Evolutionary conservation across 2,329 filamentous ascomycete species (phyloP), one percentile per base, ranked within the genome.

Genomic region (Teratosphaeria destructans): DNA sequence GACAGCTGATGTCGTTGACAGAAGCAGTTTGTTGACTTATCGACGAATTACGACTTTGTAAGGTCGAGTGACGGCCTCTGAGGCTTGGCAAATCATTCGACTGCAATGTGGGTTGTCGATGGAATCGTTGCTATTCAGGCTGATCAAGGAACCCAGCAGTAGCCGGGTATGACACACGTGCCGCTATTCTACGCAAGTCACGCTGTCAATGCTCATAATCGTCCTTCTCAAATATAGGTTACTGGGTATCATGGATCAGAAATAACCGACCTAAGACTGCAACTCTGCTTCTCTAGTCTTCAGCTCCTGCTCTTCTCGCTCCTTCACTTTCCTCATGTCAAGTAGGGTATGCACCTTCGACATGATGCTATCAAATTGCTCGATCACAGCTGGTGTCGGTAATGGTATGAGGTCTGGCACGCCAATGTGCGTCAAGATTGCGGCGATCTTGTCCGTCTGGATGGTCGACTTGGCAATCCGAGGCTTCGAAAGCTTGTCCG

Each of bases 401-500:
- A 94, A 88, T 32, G 83, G 80, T 37, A 93, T 81, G 53, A 88
- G 79, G 7, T 82, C 79, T 1, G 86, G 83, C 52, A 94, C 82
- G 52, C 88, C 86, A 6, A 93, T 77, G 72, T 91, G 87, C 52
- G 79, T 80, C 27, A 94, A 82, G 4, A 85, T 85, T 58, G 87
- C 86, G 14, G 81, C 84, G 63, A 94, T 91, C 63, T 89, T 88
- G 62, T 84, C 75, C 65, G 89, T 89, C 71, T 92, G 88, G 62
- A 88, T 83, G 58, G 86, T 84, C 16, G 83, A 87, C 76, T 92
- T 92, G 64, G 87, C 87, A 43, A 85, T 85, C 59, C 90, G 87
- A 27, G 90, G 82, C 55, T 91, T 91, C 66, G 87, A 86, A 60
- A 93, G 83, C 72, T 85, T 87, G 67, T 93, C 89, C 32, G 90